phyloP scores from a whole-genome alignment of 2,329 filamentous ascomycete genomes.

The Incumbomyces lentus region DNA sequence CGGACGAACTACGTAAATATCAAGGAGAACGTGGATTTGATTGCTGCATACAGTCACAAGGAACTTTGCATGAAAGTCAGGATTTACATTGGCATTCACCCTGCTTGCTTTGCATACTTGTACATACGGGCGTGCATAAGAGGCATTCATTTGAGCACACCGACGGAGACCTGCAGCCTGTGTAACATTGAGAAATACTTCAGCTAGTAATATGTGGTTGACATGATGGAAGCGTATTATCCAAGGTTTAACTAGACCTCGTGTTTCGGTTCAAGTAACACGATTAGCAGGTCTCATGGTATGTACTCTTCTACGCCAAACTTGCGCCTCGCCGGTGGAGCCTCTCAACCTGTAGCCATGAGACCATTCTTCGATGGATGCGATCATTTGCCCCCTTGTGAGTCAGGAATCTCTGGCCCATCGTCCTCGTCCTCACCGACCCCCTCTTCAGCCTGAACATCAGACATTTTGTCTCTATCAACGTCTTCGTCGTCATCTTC shows the following conservation, averaged over 20 bases:
- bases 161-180: neutral
- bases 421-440: neutral
- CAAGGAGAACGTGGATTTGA: neutral
- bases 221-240: neutral
- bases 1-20: neutral
- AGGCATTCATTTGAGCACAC: neutral
- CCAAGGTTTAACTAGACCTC: too few relatives aligned
- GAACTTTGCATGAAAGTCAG: neutral
- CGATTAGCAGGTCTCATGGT: neutral
- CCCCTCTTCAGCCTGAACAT: neutral
- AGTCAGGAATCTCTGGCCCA: constrained; percentile 5
- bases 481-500: constrained; percentile 1
- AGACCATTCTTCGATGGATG: neutral
- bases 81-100: neutral
- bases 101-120: neutral
- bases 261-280: too few relatives aligned
- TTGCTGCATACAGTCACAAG: neutral
- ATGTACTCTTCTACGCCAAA: neutral
- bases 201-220: neutral
- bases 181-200: neutral
- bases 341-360: neutral
- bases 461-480: constrained; percentile 1
- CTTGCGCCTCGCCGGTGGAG: neutral
- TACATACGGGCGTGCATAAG: neutral
- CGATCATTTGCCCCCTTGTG: neutral